Percentiles rank a stretch among this genome's conserved stretches.
Evolutionary conservation across 352 stramenopile species (phyloP).

Genomic region (Phytophthora fragariae): DNA sequence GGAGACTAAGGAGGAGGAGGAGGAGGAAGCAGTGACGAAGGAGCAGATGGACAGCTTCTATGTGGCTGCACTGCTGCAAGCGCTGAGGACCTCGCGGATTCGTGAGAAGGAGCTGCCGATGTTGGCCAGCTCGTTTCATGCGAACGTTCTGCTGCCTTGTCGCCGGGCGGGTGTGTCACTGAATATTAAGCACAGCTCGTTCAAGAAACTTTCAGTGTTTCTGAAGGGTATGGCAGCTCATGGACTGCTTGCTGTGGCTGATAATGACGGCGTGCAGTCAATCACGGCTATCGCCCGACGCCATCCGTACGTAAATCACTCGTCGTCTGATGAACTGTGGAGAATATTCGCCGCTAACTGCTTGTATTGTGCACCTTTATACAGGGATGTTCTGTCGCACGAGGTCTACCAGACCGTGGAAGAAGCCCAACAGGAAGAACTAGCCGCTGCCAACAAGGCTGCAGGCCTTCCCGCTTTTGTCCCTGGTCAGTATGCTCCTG

Average conservation of each 20-base stretch:
- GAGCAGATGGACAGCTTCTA: conserved; percentile 83
- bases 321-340: neutral
- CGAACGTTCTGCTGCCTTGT: conserved; percentile 67
- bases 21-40: conserved; percentile 50
- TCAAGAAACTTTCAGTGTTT: conserved; percentile 86
- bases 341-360: neutral
- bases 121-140: conserved; percentile 80
- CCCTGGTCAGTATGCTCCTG: conserved; percentile 66
- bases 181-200: conserved; percentile 81
- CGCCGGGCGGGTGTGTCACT: conserved; percentile 62
- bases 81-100: conserved; percentile 54
- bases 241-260: conserved; percentile 61
- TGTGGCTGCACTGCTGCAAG: conserved; percentile 70
- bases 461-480: conserved; percentile 53
- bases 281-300: conserved; percentile 70
- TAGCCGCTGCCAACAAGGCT: conserved; percentile 45
- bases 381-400: conserved; percentile 67
- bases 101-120: conserved; percentile 86
- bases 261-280: conserved; percentile 84
- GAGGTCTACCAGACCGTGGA: conserved; percentile 63
- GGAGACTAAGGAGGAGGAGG: conserved; percentile 10
- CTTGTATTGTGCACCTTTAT: conserved; percentile 12
- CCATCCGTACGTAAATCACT: conserved; percentile 69
- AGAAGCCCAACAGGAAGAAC: conserved; percentile 57
- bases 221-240: conserved; percentile 66